A percentile compares a stretch with the other conserved stretches of the same genome.
These are phyloP conservation scores for Parachaetomium inaequale DNA, from an alignment of 495 filamentous ascomycete genomes.

Conservation along the genomic window DNA sequence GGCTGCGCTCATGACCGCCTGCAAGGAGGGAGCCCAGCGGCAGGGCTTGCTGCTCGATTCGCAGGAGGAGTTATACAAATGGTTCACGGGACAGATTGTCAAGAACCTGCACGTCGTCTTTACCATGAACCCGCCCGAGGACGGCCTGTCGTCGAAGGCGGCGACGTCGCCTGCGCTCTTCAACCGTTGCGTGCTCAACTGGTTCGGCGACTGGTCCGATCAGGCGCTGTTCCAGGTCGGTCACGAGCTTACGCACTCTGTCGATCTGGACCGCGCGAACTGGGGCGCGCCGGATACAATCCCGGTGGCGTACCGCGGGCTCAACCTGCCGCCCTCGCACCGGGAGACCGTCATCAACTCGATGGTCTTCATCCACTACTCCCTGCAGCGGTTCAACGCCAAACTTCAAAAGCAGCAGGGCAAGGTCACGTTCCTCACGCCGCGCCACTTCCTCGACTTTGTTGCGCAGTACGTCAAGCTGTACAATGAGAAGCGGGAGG, in stretches of 20 bases:
- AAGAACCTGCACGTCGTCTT: constrained; percentile 99
- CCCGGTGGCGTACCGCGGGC: constrained; percentile 82
- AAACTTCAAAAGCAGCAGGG: constrained; percentile 89
- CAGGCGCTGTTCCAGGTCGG: constrained; percentile 98
- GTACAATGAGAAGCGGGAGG: constrained; percentile 97
- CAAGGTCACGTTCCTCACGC: constrained; percentile 86
- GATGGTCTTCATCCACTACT: constrained; percentile 98
- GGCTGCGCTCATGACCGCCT: constrained; percentile 93
- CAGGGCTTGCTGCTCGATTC: constrained; percentile 94
- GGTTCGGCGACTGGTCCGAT: constrained; percentile 99
- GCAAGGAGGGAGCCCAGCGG: constrained; percentile 95
- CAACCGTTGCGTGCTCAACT: constrained; percentile 98
- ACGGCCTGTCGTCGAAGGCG: constrained; percentile 89
- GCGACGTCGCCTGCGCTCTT: constrained; percentile 96
- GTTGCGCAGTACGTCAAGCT: constrained; percentile 96
- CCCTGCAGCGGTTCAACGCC: constrained; percentile 80
- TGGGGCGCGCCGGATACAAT: constrained; percentile 87
- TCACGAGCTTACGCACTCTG: constrained; percentile 88
- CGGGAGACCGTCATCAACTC: constrained; percentile 88
- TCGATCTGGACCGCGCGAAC: constrained; percentile 84
- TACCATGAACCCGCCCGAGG: constrained; percentile 99
- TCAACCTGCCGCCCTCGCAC: constrained; percentile 80
- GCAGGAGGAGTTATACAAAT: constrained; percentile 98
- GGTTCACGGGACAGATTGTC: constrained; percentile 99
- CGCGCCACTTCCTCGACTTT: constrained; percentile 96